Base-by-base conservation (phyloP, 306 rosid species). In the Acacia crassicarpa region DNA sequence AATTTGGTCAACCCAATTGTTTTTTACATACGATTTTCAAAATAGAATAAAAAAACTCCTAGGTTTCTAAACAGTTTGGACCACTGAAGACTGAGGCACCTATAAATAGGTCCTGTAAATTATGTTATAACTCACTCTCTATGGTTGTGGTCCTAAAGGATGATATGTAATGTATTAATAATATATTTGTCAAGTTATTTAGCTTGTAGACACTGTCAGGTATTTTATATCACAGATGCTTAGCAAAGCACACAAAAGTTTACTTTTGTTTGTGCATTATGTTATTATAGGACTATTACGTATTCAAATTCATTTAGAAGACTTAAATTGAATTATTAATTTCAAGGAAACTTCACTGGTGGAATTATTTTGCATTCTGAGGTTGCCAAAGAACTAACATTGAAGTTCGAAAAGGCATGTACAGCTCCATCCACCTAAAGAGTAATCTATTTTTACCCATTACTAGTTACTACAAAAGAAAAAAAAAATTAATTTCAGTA, bases 131-230 rank as follows among this genome's bases (percentile, higher is more conserved):
- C 44, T 20, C 10, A 48, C 80, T 75, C 62, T 83, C 66, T 23
- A 68, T 72, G 41, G 62, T 62, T 19, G 77, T 84, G 86, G 89
- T 86, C 88, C 87, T 86, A 6, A 2, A 16, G 35, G 70, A 63
- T 80, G 80, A 79, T 82, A 67, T 67, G 67, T 30, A 5, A 56
- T 48, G 76, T 54, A 58, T 44, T 76, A 9, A 54, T 54, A 4
- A 54, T 15, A 45, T 30, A 66, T 58, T 53, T 58, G 43, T 84
- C 66, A 54, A 23, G 67, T 65, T 54, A 1, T 20, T 54, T 20
- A 17, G 20, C 19, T 8, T 9, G 61, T 54, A 20, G 61, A 54
- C 20, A 54, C 20, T 54, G 11, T 54, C 23, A 20, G 12, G 61
- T 51, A 53, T 81, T 63, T 78, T 83, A 70, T 63, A 81, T 84